A percentile compares a stretch with the other conserved stretches of the same genome.
These are phyloP conservation scores for Tilletia setariae DNA, from an alignment of 1,284 basidiomycete species.

Conservation along the genomic window DNA sequence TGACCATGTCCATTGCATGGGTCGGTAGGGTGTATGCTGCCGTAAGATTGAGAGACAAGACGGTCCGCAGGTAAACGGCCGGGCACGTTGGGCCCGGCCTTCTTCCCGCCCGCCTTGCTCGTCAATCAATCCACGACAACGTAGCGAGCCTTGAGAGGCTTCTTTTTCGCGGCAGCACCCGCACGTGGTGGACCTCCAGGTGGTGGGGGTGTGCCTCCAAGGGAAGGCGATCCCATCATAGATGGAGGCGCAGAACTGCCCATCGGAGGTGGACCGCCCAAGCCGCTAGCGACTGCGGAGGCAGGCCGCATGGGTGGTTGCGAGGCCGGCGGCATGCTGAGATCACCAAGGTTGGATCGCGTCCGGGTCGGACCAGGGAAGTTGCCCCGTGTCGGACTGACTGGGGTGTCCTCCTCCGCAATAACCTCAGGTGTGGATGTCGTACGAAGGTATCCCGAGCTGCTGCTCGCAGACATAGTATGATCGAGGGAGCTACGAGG, in stretches of 20 bases:
- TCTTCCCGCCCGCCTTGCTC: too few relatives aligned
- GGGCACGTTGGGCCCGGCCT: too few relatives aligned
- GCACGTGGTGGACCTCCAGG: slow-evolving; percentile 19
- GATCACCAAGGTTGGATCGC: slow-evolving; percentile 44
- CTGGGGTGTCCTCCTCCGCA: slow-evolving; percentile 7
- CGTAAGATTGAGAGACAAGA: too few relatives aligned
- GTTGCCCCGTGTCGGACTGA: slow-evolving; percentile 23
- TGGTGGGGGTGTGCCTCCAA: slow-evolving; percentile 25
- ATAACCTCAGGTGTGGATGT: background rate
- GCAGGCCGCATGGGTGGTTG: slow-evolving; percentile 30
- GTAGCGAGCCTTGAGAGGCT: slow-evolving; percentile 50
- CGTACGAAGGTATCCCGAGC: background rate
- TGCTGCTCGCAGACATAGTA: background rate
- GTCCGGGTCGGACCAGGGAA: slow-evolving; percentile 31
- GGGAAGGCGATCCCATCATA: background rate
- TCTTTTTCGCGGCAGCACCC: slow-evolving; percentile 42
- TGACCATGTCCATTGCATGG: too few relatives aligned
- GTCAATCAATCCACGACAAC: slow-evolving; percentile 43
- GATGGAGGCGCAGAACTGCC: slow-evolving; percentile 25
- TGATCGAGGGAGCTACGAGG: background rate
- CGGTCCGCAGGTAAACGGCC: too few relatives aligned
- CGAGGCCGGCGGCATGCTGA: slow-evolving; percentile 36
- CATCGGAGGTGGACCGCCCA: slow-evolving; percentile 22
- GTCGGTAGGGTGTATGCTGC: too few relatives aligned
- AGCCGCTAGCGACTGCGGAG: slow-evolving; percentile 20